A percentile compares a stretch with the other conserved stretches of the same genome.
These are phyloP conservation scores for Myrica gale DNA, from an alignment of 306 rosid genomes.

Conservation along the genomic window DNA sequence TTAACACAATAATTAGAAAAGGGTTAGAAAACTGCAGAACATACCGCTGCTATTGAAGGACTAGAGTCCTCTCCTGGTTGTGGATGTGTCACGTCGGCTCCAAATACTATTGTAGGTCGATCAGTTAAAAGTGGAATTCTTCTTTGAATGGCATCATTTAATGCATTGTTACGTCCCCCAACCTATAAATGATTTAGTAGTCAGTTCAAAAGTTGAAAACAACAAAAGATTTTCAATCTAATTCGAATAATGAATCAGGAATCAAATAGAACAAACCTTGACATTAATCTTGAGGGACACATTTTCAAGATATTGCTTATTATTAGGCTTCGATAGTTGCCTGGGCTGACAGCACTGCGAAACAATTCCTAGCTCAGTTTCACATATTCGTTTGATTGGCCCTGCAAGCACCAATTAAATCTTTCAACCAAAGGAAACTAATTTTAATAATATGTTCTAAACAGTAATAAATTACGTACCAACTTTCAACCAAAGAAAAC, in stretches of 20 bases:
- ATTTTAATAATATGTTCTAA: background rate
- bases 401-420: slow-evolving; percentile 35
- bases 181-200: slow-evolving; percentile 36
- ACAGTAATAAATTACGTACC: slow-evolving; percentile 39
- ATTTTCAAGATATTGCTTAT: slow-evolving; percentile 69
- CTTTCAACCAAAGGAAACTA: background rate
- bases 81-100: slow-evolving; percentile 89
- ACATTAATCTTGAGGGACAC: slow-evolving; percentile 74
- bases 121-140: slow-evolving; percentile 57
- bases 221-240: background rate
- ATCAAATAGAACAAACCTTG: slow-evolving; percentile 46
- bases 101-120: slow-evolving; percentile 62
- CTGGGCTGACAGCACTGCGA: slow-evolving; percentile 71
- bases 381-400: slow-evolving; percentile 64
- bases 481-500: background rate
- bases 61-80: slow-evolving; percentile 61
- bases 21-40: background rate
- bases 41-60: slow-evolving; percentile 90
- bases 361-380: slow-evolving; percentile 80
- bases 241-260: background rate
- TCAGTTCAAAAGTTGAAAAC: background rate
- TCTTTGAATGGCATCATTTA: slow-evolving; percentile 49
- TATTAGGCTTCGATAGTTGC: slow-evolving; percentile 24
- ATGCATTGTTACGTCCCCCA: slow-evolving; percentile 67
- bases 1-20: background rate